Evolutionary conservation across 441 rosid genomes (phyloP).

Genomic region (Capsella rubella): DNA sequence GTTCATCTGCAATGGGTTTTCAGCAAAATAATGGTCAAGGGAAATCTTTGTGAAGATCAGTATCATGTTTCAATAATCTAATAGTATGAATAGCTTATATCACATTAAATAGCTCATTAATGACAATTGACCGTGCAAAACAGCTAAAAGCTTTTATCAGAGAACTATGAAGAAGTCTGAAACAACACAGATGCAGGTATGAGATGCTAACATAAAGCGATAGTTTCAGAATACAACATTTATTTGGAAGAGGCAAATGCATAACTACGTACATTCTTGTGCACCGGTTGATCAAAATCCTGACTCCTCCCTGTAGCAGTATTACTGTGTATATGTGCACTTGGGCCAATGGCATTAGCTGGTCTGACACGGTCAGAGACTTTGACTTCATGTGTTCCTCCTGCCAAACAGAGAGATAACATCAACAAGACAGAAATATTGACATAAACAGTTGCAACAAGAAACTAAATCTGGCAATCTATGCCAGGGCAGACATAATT

Average conservation of each 20-base stretch:
- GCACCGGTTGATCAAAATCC: constrained; percentile 53
- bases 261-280: constrained; percentile 67
- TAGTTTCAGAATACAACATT: constrained; percentile 3
- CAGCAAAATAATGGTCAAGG: constrained; percentile 4
- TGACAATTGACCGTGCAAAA: not conserved
- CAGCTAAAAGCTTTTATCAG: not conserved
- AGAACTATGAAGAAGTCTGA: not conserved
- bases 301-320: constrained; percentile 62
- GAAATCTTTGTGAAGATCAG: not conserved
- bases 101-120: not conserved
- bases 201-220: not conserved
- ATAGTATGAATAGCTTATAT: not conserved
- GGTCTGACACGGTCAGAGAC: constrained; percentile 56
- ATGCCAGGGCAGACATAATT: not conserved
- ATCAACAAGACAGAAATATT: not conserved
- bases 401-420: constrained; percentile 51
- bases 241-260: constrained; percentile 15
- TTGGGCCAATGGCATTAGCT: constrained; percentile 59
- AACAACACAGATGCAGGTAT: not conserved
- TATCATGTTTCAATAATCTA: not conserved
- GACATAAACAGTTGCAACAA: not conserved
- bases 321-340: constrained; percentile 66
- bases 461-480: not conserved
- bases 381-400: constrained; percentile 59
- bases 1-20: constrained; percentile 50